phyloP scores from a whole-genome alignment of 139 green algal species.

The Closterium sp. region DNA sequence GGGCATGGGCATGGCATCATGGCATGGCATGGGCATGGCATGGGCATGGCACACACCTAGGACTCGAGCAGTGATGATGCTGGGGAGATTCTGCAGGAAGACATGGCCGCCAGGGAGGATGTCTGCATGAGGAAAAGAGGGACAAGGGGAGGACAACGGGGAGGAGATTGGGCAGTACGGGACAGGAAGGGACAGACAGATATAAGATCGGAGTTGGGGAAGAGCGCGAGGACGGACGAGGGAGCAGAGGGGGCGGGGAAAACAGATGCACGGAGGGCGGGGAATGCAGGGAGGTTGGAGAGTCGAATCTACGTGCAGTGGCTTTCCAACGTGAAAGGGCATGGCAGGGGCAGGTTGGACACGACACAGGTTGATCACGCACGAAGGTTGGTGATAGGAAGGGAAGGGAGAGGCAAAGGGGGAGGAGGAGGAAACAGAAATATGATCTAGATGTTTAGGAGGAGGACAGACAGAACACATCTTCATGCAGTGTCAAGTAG shows the following conservation, averaged over 20 bases:
- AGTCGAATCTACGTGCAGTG: too few relatives aligned
- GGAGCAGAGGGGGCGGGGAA: not conserved
- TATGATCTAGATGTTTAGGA: too few relatives aligned
- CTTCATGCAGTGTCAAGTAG: too few relatives aligned
- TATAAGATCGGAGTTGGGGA: not conserved
- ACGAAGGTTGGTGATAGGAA: not conserved
- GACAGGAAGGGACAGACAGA: too few relatives aligned
- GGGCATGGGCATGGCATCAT: too few relatives aligned
- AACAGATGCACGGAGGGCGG: not conserved
- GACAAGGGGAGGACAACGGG: not conserved
- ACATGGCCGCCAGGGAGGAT: constrained; percentile 11
- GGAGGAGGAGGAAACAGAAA: too few relatives aligned
- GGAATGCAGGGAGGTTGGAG: too few relatives aligned
- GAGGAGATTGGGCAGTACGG: not conserved
- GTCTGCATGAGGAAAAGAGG: not conserved
- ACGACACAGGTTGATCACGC: too few relatives aligned
- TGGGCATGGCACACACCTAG: constrained; percentile 51
- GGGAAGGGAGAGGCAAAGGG: not conserved
- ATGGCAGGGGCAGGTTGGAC: not conserved
- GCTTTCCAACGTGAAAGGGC: too few relatives aligned
- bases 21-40: not conserved
- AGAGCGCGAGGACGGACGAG: not conserved
- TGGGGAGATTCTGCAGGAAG: constrained; percentile 85
- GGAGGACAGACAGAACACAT: too few relatives aligned
- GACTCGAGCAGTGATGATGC: constrained; percentile 62